Base-by-base conservation (phyloP, 2,329 filamentous ascomycete genomes). In the Colletotrichum magnum region DNA sequence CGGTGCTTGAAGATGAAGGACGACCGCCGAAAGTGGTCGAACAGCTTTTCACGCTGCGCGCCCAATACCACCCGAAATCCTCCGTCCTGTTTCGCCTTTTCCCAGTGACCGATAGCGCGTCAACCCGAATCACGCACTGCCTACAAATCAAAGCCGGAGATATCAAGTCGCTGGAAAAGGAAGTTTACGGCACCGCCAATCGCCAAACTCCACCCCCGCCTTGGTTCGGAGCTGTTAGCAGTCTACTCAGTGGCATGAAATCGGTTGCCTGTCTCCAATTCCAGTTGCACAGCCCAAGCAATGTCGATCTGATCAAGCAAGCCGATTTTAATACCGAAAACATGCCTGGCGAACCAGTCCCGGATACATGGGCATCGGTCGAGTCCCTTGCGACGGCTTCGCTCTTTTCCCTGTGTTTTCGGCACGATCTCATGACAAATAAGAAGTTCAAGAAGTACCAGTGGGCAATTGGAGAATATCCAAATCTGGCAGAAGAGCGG, bases 341-440 rank as follows among this genome's bases (percentile, higher is more conserved):
- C 6, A 43, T n/a, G 5, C 16, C 16, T 5, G 36, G 21, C n/a
- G 16, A 58, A 4, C 43, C 3, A 4, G n/a, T 13, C 24, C 36
- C 18, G 10, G 28, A 48, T 4, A 24, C 32, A 1, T 41, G 18
- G 3, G 45, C 43, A 41, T 32, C 10, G 5, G 15, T 21, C 0
- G 41, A 15, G n/a, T 58, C 53, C 18, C 52, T 64, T 13, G 53
- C 61, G 45, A 9, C 53, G 2, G 45, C 53, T 6, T 58, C 61
- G 61, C 6, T 15, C 6, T 64, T 64, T 36, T 64, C 62, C 13
- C 15, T 64, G 36, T 64, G 50, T n/a, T 64, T 64, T 39, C 62
- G 21, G 12, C 61, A 64, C 36, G 43, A 64, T 7, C 12, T 58
- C 6, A 21, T 64, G 12, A 15, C 2, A 21, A 18, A 10, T 21